phyloP scores from a whole-genome alignment of 306 rosid species.

The Prunus davidiana region DNA sequence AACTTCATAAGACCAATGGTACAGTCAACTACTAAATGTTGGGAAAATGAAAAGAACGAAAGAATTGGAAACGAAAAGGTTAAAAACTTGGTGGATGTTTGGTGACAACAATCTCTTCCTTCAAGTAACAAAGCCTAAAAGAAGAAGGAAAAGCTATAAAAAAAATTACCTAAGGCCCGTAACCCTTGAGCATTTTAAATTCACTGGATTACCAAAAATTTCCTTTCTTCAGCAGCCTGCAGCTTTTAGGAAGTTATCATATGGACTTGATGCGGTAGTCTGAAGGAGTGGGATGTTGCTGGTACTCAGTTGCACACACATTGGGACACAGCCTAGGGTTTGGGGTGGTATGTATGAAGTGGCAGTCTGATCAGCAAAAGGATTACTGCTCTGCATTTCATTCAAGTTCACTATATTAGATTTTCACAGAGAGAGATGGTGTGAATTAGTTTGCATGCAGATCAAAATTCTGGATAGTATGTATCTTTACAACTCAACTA shows the following conservation, averaged over 20 bases:
- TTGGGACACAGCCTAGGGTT: conserved; percentile 19
- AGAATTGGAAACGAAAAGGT: conserved; percentile 4
- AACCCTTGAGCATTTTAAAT: background rate
- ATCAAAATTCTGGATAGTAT: background rate
- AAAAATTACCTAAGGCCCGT: background rate
- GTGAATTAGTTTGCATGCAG: background rate
- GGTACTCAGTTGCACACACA: conserved; percentile 46
- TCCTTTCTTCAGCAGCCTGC: conserved; percentile 66
- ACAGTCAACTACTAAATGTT: background rate
- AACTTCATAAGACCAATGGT: background rate
- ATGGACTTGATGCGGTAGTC: conserved; percentile 87
- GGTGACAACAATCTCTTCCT: conserved; percentile 5
- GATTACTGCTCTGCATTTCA: conserved; percentile 50
- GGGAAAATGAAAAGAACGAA: conserved; percentile 10
- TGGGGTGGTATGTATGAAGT: conserved; percentile 31
- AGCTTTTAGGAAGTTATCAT: conserved; percentile 83
- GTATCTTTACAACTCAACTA: background rate
- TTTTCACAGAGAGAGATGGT: conserved; percentile 4
- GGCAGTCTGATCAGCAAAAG: conserved; percentile 27
- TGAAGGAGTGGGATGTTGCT: conserved; percentile 47
- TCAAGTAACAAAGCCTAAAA: background rate
- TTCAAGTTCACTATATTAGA: conserved; percentile 24
- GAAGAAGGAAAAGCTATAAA: background rate
- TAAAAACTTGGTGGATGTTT: background rate
- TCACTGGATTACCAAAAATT: background rate